Evolutionary conservation across 2,329 filamentous ascomycete species (phyloP), one percentile per base, ranked within the genome.

Genomic region (Trichophyton rubrum): DNA sequence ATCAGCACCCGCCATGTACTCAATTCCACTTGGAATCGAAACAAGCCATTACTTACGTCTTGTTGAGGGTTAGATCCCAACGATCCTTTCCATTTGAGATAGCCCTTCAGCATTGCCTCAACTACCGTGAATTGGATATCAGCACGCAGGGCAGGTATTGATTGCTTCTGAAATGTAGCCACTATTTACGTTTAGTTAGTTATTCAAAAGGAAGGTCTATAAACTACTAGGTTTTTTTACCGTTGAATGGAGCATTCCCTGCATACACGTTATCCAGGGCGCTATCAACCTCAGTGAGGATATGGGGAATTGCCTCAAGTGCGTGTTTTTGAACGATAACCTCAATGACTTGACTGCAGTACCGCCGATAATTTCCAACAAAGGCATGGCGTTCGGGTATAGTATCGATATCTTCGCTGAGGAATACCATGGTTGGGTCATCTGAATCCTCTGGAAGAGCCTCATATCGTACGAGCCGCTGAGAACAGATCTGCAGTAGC

Each of bases 371-470:
- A 69, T 99, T 97, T 3, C 92, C 90, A 9, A 97, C 80, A 71
- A 99, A 99, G 0, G 90, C 90, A 74, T 99, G 93, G 24, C 90
- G 83, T 71, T 99, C 93, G 0, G 93, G 93, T 20, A 92, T 79
- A 0, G 92, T 97, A 69, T 99, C 93, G 60, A 96, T 95, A 70
- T 99, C 93, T 69, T 97, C 91, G 68, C 90, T 80, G 1, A 99
- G 79, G 66, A 96, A 93, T 9, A 89, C 78, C 62, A 90, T 82
- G 0, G 88, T 91, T 1, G 88, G 81, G 67, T 96, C 86, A 55
- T 89, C 83, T 0, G 86, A 87, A 64, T 95, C 88, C 64, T 92
- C 85, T 0, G 90, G 89, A 1, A 97, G 77, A 64, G 82, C 85
- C 72, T 99, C 93, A 72, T 95, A 99, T 60, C 89, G 86, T 62